Percentiles rank a stretch among this genome's conserved stretches.
Evolutionary conservation across 108 stramenopile genomes (phyloP).

Genomic region (Pseudonitzschia delicatissima): DNA sequence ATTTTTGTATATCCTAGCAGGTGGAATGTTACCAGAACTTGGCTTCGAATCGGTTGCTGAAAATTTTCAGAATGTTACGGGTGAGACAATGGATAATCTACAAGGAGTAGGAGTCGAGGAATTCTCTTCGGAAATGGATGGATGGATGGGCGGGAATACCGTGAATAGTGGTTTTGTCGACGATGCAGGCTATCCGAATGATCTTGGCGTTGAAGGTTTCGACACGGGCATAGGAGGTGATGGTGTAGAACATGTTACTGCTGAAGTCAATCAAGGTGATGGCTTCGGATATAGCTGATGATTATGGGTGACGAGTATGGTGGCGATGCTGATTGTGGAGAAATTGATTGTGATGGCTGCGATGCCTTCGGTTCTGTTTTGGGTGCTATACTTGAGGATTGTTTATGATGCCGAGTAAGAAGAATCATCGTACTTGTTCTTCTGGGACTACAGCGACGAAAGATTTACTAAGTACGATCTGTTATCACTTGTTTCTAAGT

Average conservation of each 20-base stretch:
- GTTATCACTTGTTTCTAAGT: no score
- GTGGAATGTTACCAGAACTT: conserved; percentile 11
- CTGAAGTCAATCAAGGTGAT: background rate
- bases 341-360: background rate
- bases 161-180: background rate
- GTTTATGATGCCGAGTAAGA: background rate
- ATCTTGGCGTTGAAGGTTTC: background rate
- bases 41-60: conserved; percentile 10
- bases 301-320: background rate
- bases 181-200: background rate
- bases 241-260: background rate
- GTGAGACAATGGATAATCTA: background rate
- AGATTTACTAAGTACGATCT: no score
- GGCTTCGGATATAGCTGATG: background rate
- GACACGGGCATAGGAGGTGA: background rate
- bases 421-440: no score
- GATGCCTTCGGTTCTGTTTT: background rate
- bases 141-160: background rate
- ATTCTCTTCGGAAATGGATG: background rate
- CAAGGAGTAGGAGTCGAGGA: conserved; percentile 18
- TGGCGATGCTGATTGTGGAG: background rate
- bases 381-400: background rate
- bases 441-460: no score
- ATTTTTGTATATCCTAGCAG: conserved; percentile 20
- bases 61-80: background rate